phyloP scores from a whole-genome alignment of 106 monocot genomes.

The Apostasia shenzhenica region DNA sequence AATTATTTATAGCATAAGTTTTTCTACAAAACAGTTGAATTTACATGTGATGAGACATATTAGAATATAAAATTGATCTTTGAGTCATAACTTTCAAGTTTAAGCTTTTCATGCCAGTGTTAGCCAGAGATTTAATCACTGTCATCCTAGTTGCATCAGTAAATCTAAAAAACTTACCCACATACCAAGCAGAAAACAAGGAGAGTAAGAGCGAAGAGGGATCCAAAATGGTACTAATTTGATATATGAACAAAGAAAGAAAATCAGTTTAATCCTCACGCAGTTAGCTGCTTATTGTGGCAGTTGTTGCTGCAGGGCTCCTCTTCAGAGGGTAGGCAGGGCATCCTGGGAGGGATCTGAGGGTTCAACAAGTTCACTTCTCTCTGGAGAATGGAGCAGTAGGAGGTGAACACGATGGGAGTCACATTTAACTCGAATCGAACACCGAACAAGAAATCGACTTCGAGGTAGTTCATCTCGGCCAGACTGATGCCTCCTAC shows the following conservation, averaged over 20 bases:
- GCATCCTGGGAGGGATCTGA: slow-evolving; percentile 11
- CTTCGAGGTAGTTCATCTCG: slow-evolving; percentile 88
- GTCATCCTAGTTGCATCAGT: too few species aligned
- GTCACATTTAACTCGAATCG: slow-evolving; percentile 69
- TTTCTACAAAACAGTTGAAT: too few species aligned
- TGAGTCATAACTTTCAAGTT: too few species aligned
- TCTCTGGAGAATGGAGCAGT: slow-evolving; percentile 60
- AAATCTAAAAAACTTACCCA: too few species aligned
- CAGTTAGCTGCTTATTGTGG: neutral
- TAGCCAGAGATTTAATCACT: too few species aligned
- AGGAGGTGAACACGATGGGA: slow-evolving; percentile 41
- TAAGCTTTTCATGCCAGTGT: too few species aligned
- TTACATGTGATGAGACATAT: too few species aligned
- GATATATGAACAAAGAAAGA: neutral
- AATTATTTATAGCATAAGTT: too few species aligned
- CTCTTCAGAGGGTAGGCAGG: slow-evolving; percentile 21
- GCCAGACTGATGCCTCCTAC: slow-evolving; percentile 71
- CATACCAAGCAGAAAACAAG: too few species aligned
- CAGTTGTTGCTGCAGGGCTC: slow-evolving; percentile 14
- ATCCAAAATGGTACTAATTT: too few species aligned
- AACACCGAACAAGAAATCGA: slow-evolving; percentile 74
- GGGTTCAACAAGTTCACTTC: slow-evolving; percentile 33
- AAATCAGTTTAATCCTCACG: neutral
- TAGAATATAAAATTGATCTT: too few species aligned
- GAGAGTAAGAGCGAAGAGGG: too few species aligned